These are phyloP conservation scores for Fusarium bactridioides DNA, from an alignment of 2,329 filamentous ascomycete genomes.

Conservation along the genomic window DNA sequence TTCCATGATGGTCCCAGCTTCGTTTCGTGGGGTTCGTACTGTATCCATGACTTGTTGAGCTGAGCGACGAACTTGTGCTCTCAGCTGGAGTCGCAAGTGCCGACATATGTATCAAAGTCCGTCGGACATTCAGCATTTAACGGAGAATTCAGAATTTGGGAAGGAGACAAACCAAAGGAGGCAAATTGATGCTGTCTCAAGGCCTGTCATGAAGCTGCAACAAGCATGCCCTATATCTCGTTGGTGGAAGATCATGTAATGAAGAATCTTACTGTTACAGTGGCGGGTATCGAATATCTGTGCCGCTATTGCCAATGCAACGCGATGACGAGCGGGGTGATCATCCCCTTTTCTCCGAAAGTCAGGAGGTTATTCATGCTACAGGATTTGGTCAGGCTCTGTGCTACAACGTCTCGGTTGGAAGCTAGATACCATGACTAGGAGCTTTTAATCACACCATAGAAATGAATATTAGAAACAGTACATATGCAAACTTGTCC, in stretches of 20 bases:
- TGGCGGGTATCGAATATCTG: background rate
- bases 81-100: background rate
- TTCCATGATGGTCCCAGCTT: background rate
- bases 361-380: background rate
- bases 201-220: background rate
- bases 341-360: background rate
- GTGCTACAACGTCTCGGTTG: background rate
- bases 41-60: background rate
- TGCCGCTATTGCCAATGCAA: background rate
- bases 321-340: background rate
- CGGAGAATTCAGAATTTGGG: background rate
- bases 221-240: background rate
- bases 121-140: background rate
- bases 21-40: background rate
- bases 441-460: background rate
- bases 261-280: background rate
- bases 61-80: background rate
- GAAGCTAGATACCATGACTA: background rate
- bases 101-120: background rate
- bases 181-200: background rate
- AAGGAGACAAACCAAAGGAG: background rate
- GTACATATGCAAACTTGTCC: background rate
- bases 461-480: background rate
- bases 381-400: background rate
- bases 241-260: background rate